Percentiles rank a stretch among this genome's conserved stretches.
Conservation (phyloP, 2,329 filamentous ascomycete genomes). For the Cordyceps javanica region DNA sequence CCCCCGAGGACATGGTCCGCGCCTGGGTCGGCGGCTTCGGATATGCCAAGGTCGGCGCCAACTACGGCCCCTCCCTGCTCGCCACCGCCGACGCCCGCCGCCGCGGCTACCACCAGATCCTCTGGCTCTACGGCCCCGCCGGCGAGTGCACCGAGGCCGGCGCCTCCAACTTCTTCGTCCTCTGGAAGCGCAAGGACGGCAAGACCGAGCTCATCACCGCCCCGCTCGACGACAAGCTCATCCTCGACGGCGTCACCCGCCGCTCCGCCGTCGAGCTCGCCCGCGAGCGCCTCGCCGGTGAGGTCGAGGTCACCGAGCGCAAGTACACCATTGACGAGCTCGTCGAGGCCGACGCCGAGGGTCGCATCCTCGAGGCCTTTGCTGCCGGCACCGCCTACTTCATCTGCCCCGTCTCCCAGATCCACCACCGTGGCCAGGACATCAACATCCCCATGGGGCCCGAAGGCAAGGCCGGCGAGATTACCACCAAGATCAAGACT, state of each 20-base stretch:
- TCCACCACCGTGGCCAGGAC: conserved; percentile 61
- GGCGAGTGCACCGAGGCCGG: conserved; percentile 83
- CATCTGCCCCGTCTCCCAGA: conserved; percentile 59
- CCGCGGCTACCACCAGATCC: conserved; percentile 77
- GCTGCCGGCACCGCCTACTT: conserved; percentile 82
- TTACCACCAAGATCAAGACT: conserved; percentile 58
- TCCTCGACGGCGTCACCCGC: conserved; percentile 84
- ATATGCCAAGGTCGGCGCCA: conserved; percentile 86
- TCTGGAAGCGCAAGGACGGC: conserved; percentile 55
- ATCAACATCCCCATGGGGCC: conserved; percentile 56
- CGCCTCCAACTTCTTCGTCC: conserved; percentile 84
- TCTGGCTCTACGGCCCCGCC: conserved; percentile 84
- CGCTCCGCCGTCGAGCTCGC: conserved; percentile 71
- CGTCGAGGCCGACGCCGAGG: conserved; percentile 64
- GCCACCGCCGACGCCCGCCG: conserved; percentile 69
- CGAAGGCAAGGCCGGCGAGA: conserved; percentile 41
- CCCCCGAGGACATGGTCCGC: conserved; percentile 73
- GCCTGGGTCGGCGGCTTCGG: conserved; percentile 94
- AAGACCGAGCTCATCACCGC: conserved; percentile 71
- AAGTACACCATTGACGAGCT: conserved; percentile 79
- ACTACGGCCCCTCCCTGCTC: conserved; percentile 80
- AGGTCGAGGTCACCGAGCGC: conserved; percentile 70
- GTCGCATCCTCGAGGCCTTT: conserved; percentile 76
- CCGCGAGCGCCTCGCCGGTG: conserved; percentile 51
- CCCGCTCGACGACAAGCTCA: conserved; percentile 73